These are phyloP conservation scores for Cutaneotrichosporon mucoides DNA, from an alignment of 1,284 basidiomycete species.

Conservation along the genomic window DNA sequence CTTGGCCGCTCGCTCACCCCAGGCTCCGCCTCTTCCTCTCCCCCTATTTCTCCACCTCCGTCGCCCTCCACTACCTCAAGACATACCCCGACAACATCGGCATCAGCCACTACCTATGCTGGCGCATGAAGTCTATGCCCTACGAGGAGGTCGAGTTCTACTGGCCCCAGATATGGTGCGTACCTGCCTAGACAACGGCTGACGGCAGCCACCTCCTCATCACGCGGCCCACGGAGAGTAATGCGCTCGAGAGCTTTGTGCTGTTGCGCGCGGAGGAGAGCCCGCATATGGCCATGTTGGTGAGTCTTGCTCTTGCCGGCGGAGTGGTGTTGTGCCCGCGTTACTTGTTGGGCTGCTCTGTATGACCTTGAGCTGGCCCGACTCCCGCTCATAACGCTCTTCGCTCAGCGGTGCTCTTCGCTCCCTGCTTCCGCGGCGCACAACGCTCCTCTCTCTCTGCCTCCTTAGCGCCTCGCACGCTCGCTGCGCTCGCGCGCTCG, in stretches of 20 bases:
- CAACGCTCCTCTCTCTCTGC: too few relatives aligned
- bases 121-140: slow-evolving; percentile 71
- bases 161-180: slow-evolving; percentile 92
- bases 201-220: slow-evolving; percentile 76
- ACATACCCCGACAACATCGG: slow-evolving; percentile 88
- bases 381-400: too few relatives aligned
- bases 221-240: slow-evolving; percentile 80
- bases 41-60: slow-evolving; percentile 85
- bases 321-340: too few relatives aligned
- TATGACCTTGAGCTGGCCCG: too few relatives aligned
- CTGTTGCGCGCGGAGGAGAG: slow-evolving; percentile 79
- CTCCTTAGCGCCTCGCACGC: too few relatives aligned
- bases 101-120: slow-evolving; percentile 90
- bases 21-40: slow-evolving; percentile 79
- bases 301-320: slow-evolving; percentile 52
- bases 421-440: too few relatives aligned
- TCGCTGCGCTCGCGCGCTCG: background rate
- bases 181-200: background rate
- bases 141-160: slow-evolving; percentile 82
- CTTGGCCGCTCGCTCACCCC: slow-evolving; percentile 11
- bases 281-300: slow-evolving; percentile 88
- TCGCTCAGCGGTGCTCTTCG: too few relatives aligned
- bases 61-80: slow-evolving; percentile 82
- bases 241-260: slow-evolving; percentile 87
- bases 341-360: too few relatives aligned